A percentile compares a stretch with the other conserved stretches of the same genome.
Evolutionary conservation across 345 rosid genomes (phyloP).

Genomic region (Gossypium turneri): DNA sequence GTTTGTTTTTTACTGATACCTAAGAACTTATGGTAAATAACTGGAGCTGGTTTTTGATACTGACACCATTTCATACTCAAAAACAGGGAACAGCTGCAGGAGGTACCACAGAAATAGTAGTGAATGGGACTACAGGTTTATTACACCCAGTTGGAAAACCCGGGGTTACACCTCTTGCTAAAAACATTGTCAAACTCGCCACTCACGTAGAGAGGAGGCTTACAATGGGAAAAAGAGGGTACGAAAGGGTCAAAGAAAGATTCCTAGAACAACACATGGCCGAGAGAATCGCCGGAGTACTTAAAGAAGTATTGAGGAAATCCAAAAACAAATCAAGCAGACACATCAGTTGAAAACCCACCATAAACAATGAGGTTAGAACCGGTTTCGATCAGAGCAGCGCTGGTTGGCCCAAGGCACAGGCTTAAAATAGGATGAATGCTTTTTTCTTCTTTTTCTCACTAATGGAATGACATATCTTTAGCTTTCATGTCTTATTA

Average conservation of each 20-base stretch:
- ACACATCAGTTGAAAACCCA: neutral
- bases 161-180: slow-evolving; percentile 38
- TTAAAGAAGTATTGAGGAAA: slow-evolving; percentile 33
- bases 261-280: slow-evolving; percentile 49
- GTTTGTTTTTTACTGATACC: neutral
- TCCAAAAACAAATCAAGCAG: slow-evolving; percentile 7
- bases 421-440: neutral
- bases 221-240: slow-evolving; percentile 52
- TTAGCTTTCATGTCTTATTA: neutral
- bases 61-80: neutral
- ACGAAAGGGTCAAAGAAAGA: slow-evolving; percentile 36
- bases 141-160: slow-evolving; percentile 44
- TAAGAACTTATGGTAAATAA: neutral
- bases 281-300: slow-evolving; percentile 40
- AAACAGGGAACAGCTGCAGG: slow-evolving; percentile 49
- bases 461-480: neutral
- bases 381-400: neutral
- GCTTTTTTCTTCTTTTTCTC: neutral
- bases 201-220: slow-evolving; percentile 49
- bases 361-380: neutral
- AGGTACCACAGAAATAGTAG: slow-evolving; percentile 47
- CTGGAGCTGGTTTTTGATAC: slow-evolving; percentile 10
- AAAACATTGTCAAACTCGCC: slow-evolving; percentile 42
- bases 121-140: slow-evolving; percentile 48
- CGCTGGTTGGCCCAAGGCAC: neutral